phyloP scores from a whole-genome alignment of 495 filamentous ascomycete genomes.

The Talaromyces borbonicus region DNA sequence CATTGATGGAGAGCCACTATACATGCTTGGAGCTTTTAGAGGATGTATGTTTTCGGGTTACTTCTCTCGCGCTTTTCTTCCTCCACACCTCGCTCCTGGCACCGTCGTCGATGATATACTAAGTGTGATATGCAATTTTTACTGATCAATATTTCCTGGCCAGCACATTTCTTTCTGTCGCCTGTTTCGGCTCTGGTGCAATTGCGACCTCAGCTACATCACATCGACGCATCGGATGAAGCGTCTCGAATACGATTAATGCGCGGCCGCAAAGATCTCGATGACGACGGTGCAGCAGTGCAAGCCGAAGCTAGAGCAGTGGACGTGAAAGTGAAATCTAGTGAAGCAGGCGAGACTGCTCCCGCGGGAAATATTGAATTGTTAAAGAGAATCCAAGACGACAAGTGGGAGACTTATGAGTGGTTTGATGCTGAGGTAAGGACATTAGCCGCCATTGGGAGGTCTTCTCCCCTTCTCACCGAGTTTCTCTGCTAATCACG shows the following conservation, averaged over 20 bases:
- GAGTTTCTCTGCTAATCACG: constrained; percentile 11
- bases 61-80: no score
- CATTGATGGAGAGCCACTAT: constrained; percentile 50
- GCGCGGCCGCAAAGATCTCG: constrained; percentile 31
- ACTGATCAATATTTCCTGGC: no score
- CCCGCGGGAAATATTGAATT: constrained; percentile 44
- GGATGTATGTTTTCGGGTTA: constrained; percentile 42
- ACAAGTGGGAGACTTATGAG: constrained; percentile 53
- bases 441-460: background rate
- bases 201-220: constrained; percentile 64
- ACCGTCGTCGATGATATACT: no score
- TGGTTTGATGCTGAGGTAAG: constrained; percentile 61
- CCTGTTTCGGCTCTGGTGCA: constrained; percentile 59
- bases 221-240: constrained; percentile 60
- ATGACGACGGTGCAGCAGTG: constrained; percentile 33
- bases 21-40: constrained; percentile 64
- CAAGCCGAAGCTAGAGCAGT: constrained; percentile 50
- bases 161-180: constrained; percentile 62
- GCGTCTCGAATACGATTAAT: constrained; percentile 21
- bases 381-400: constrained; percentile 52
- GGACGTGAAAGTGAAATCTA: constrained; percentile 57
- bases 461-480: background rate
- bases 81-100: no score
- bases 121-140: no score
- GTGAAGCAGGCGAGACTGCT: constrained; percentile 43